These are phyloP conservation scores for Haplosporangium sp. DNA, from an alignment of 371 early-diverging fungal species.

Conservation along the genomic window DNA sequence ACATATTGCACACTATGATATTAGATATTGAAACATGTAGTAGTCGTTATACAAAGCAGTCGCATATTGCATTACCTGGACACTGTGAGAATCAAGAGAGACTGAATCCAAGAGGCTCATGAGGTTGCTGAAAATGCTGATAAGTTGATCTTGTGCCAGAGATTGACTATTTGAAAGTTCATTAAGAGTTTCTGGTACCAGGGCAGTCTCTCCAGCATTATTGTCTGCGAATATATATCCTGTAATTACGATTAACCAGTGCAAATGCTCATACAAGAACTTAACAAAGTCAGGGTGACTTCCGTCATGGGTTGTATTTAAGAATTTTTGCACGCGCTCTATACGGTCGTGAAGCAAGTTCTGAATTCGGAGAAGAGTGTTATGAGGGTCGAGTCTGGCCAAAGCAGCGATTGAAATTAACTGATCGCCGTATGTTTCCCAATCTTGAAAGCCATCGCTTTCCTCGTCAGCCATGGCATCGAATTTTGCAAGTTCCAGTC, in stretches of 20 bases:
- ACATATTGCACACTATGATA: not conserved
- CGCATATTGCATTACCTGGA: constrained; percentile 56
- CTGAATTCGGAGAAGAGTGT: constrained; percentile 63
- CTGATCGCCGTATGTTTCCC: constrained; percentile 83
- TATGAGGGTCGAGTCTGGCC: constrained; percentile 70
- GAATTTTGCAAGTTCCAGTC: constrained; percentile 70
- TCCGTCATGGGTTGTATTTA: constrained; percentile 48
- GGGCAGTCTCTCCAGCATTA: constrained; percentile 78
- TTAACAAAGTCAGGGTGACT: constrained; percentile 52
- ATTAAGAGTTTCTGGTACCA: constrained; percentile 75
- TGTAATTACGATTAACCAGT: constrained; percentile 81
- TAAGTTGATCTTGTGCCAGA: constrained; percentile 65
- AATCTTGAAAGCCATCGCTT: constrained; percentile 75
- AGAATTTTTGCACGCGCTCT: constrained; percentile 59
- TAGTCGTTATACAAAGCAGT: not conserved
- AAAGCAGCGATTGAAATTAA: constrained; percentile 74
- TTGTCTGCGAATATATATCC: constrained; percentile 77
- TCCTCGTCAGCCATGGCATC: constrained; percentile 68
- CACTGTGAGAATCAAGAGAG: constrained; percentile 59
- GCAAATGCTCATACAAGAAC: constrained; percentile 73
- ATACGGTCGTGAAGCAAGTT: constrained; percentile 64
- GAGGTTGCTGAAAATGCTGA: constrained; percentile 64
- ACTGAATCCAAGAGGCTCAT: constrained; percentile 63
- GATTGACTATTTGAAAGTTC: constrained; percentile 67
- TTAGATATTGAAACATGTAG: not conserved